phyloP scores from a whole-genome alignment of 805 yeast genomes.

The Sugiyamaella marilandica region DNA sequence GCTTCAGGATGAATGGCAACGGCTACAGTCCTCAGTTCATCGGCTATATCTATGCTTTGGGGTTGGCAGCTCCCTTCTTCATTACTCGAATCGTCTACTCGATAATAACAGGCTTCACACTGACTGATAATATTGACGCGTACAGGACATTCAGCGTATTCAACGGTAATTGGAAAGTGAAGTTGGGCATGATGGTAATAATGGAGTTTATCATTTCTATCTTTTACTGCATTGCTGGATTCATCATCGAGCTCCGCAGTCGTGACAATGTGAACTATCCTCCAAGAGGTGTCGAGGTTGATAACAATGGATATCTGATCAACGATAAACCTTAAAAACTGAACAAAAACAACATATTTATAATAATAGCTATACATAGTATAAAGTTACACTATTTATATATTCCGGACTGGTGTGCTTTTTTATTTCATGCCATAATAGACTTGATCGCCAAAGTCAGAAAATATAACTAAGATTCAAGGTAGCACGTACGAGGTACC shows the following conservation, averaged over 20 bases:
- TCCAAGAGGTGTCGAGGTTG: too few species aligned
- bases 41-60: constrained; percentile 4
- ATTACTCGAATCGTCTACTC: constrained; percentile 9
- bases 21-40: constrained; percentile 5
- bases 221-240: constrained; percentile 14
- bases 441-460: too few species aligned
- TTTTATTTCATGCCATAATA: background rate
- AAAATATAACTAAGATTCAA: too few species aligned
- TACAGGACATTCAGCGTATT: constrained; percentile 13
- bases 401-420: too few species aligned
- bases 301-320: too few species aligned
- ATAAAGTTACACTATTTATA: too few species aligned
- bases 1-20: background rate
- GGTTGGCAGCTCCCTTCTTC: constrained; percentile 13
- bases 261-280: background rate
- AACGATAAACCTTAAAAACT: too few species aligned
- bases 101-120: constrained; percentile 12
- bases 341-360: too few species aligned
- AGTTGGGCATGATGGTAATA: constrained; percentile 73
- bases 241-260: constrained; percentile 6
- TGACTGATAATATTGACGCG: constrained; percentile 1
- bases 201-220: constrained; percentile 73
- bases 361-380: too few species aligned
- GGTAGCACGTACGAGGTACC: too few species aligned
- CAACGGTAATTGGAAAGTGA: constrained; percentile 45